Base-by-base conservation (phyloP, 163 green algal species). In the Coccomyxa subellipsoidea region DNA sequence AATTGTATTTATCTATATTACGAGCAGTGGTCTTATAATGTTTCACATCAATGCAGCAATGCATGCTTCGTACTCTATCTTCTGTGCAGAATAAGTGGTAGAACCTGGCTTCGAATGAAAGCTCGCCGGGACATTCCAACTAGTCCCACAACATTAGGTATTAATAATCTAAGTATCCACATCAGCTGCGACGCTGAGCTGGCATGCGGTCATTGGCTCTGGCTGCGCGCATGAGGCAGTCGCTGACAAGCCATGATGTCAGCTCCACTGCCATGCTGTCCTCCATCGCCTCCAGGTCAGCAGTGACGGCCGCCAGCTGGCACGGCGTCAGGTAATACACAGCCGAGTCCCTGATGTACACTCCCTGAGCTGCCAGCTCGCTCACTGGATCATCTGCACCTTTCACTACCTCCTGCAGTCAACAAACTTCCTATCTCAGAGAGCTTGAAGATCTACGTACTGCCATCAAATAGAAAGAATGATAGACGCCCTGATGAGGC, bases 281-380 rank as follows among this genome's bases (percentile, higher is more conserved):
- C 66, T 81, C 70, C 78, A 86, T 81, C 34, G 27, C 47, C 40
- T 77, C 78, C 66, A 86, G 34, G 38, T 86, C 83, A 32, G 38
- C 40, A 38, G 73, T 47, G 29, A 83, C 70, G 27, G 39, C 69
- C 12, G 59, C 69, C 38, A 83, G 54, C 72, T 86, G 83, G 27
- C 25, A 78, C 0, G 77, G 31, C 32, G 69, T 86, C 27, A 86
- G 35, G 34, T 76, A 84, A n/a, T 66, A 69, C 4, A 84, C 76
- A 31, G 78, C 82, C 10, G 73, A 69, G 4, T 54, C 37, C 4
- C 32, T 77, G 27, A 77, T 15, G 32, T 38, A 38, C 2, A 77
- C 27, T 32, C 70, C 70, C 32, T 38, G 32, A 31, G 32, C 18
- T 27, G 32, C 32, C 31, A 77, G 70, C 70, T n/a, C 70, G 9